Percentiles rank a stretch among this genome's conserved stretches.
These are phyloP conservation scores for Conticribra weissflogii DNA, from an alignment of 108 stramenopile genomes.

Conservation along the genomic window DNA sequence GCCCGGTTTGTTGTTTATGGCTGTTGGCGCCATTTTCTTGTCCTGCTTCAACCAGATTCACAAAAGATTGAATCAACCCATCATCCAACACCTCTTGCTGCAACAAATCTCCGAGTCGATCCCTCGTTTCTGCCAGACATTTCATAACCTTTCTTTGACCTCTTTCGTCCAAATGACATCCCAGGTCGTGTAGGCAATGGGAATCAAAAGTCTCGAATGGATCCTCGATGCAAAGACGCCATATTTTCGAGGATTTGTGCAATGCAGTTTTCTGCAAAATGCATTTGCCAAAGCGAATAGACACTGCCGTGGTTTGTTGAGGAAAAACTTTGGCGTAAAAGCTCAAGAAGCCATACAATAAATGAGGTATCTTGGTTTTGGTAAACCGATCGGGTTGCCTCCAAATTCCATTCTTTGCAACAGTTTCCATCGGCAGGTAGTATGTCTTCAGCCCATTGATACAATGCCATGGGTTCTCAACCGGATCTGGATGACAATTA, in stretches of 20 bases:
- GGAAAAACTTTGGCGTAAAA: slow-evolving; percentile 71
- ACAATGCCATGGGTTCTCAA: slow-evolving; percentile 61
- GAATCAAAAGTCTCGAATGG: slow-evolving; percentile 86
- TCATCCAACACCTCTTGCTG: neutral
- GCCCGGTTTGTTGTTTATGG: neutral
- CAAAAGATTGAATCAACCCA: neutral
- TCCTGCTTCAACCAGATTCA: neutral
- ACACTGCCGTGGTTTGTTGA: slow-evolving; percentile 47
- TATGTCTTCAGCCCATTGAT: slow-evolving; percentile 69
- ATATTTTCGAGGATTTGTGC: slow-evolving; percentile 34
- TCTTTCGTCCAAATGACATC: slow-evolving; percentile 56
- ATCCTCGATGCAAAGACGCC: slow-evolving; percentile 79
- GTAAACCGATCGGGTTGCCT: slow-evolving; percentile 26
- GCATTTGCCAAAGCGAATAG: slow-evolving; percentile 57
- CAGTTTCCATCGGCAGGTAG: slow-evolving; percentile 53
- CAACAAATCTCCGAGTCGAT: neutral
- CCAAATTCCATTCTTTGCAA: slow-evolving; percentile 45
- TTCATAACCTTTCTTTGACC: slow-evolving; percentile 48
- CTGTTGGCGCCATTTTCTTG: neutral
- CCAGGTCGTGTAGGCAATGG: slow-evolving; percentile 81
- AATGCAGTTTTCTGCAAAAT: slow-evolving; percentile 61
- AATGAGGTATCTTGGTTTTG: slow-evolving; percentile 38
- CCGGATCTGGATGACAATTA: slow-evolving; percentile 45
- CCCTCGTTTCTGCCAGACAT: slow-evolving; percentile 6
- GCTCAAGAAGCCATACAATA: slow-evolving; percentile 79